Percentiles rank a stretch among this genome's conserved stretches.
Evolutionary conservation across 2,329 filamentous ascomycete genomes (phyloP).

Genomic region (Diaporthe australafricana): DNA sequence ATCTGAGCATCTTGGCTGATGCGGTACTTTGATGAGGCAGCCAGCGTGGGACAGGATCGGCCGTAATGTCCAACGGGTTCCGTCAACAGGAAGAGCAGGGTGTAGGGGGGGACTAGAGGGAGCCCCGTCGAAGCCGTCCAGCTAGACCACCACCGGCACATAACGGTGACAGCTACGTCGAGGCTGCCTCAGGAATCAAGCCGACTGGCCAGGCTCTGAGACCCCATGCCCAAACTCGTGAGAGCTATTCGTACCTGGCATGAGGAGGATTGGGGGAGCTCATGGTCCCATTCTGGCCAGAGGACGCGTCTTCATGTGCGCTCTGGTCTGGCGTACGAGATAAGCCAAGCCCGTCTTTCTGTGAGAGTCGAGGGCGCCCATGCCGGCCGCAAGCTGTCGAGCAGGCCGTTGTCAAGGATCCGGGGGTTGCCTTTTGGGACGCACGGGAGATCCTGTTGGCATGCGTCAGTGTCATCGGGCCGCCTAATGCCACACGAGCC

Average conservation of each 20-base stretch:
- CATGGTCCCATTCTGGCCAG: neutral
- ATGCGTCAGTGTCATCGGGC: constrained; percentile 29
- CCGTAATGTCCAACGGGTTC: constrained; percentile 18
- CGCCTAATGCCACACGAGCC: constrained; percentile 9
- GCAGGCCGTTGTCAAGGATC: neutral
- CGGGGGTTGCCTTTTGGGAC: neutral
- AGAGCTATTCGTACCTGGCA: neutral
- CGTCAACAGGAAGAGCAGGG: neutral
- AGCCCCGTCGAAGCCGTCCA: neutral
- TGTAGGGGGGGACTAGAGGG: neutral
- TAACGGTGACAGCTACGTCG: neutral
- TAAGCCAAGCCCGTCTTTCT: neutral
- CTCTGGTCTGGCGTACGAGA: neutral
- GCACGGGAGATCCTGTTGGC: constrained; percentile 23
- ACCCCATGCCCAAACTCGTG: constrained; percentile 13
- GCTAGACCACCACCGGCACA: neutral
- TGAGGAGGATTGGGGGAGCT: neutral
- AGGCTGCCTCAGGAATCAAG: constrained; percentile 27
- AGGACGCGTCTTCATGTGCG: neutral
- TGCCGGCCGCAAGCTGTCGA: neutral
- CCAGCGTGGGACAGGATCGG: constrained; percentile 25
- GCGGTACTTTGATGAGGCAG: constrained; percentile 27
- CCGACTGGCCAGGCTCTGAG: constrained; percentile 28
- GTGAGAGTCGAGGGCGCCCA: neutral
- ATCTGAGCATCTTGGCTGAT: neutral